phyloP scores from a whole-genome alignment of 1,284 basidiomycete species.

The Marasmius sp. region DNA sequence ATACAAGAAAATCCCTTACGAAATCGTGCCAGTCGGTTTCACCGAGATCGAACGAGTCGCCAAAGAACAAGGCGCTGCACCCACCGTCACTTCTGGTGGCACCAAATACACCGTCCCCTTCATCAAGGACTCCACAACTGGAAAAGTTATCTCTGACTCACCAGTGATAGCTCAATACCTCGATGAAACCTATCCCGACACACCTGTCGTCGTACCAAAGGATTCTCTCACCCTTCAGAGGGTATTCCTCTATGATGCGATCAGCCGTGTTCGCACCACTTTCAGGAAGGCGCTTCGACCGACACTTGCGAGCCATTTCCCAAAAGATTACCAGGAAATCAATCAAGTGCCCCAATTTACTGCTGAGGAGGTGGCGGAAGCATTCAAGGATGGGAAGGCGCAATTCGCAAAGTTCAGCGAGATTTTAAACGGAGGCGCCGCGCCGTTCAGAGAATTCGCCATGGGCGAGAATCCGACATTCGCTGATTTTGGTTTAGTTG shows the following conservation, averaged over 20 bases:
- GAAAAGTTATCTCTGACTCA: slow-evolving; percentile 38
- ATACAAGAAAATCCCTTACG: slow-evolving; percentile 40
- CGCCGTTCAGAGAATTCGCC: slow-evolving; percentile 21
- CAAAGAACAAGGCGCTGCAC: slow-evolving; percentile 30
- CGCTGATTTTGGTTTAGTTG: slow-evolving; percentile 9
- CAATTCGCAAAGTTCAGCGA: slow-evolving; percentile 20
- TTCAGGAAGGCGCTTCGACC: slow-evolving; percentile 14
- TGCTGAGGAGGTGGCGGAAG: slow-evolving; percentile 31
- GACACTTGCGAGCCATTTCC: slow-evolving; percentile 30
- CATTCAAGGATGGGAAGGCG: slow-evolving; percentile 23
- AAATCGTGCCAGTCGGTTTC: slow-evolving; percentile 39
- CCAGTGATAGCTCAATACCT: slow-evolving; percentile 43
- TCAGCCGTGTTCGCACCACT: slow-evolving; percentile 17
- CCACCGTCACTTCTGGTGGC: slow-evolving; percentile 27
- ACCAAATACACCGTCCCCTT: slow-evolving; percentile 22
- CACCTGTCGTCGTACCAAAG: slow-evolving; percentile 24
- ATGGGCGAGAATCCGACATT: slow-evolving; percentile 5
- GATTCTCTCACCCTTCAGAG: slow-evolving; percentile 30
- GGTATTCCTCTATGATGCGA: slow-evolving; percentile 27
- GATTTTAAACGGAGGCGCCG: slow-evolving; percentile 24
- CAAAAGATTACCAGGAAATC: slow-evolving; percentile 29
- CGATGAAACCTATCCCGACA: slow-evolving; percentile 43
- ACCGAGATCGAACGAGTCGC: slow-evolving; percentile 35
- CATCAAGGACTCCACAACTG: slow-evolving; percentile 29
- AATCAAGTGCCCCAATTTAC: slow-evolving; percentile 23